Conservation (phyloP, 2,329 filamentous ascomycete genomes). For the Ophiostoma pallidulum region DNA sequence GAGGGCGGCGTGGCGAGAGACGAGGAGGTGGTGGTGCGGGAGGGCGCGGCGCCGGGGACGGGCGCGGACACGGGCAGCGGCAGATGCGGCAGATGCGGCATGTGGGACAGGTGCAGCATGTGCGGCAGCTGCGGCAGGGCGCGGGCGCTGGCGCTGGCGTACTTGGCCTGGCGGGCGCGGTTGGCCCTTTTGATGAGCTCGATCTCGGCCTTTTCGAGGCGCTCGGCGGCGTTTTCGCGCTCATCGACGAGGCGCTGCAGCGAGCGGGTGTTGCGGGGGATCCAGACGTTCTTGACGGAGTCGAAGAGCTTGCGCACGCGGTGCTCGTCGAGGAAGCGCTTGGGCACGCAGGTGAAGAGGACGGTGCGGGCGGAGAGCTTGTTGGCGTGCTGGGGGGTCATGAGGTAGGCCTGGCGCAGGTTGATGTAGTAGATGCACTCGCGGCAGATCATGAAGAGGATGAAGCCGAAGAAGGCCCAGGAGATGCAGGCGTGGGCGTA, state of each 20-base stretch:
- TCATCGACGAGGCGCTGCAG: conserved; percentile 71
- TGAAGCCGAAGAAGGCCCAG: conserved; percentile 77
- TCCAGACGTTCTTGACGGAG: conserved; percentile 74
- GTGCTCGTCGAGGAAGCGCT: conserved; percentile 62
- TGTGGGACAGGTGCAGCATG: no score
- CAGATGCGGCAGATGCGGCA: no score
- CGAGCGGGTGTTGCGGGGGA: conserved; percentile 62
- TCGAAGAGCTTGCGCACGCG: conserved; percentile 69
- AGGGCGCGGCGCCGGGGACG: conserved; percentile 5
- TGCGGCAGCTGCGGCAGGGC: no score
- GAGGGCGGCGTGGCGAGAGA: neutral
- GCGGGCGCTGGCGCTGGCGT: no score
- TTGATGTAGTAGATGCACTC: conserved; percentile 93
- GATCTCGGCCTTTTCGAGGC: conserved; percentile 75
- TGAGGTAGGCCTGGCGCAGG: conserved; percentile 84
- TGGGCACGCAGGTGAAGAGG: conserved; percentile 80
- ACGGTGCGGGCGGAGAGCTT: conserved; percentile 86
- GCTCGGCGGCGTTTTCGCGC: conserved; percentile 63
- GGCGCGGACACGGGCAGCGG: conserved; percentile 5
- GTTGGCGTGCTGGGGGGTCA: conserved; percentile 72
- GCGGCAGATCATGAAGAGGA: conserved; percentile 81
- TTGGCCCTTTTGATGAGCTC: conserved; percentile 69
- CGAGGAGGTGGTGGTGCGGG: neutral
- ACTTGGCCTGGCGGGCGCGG: conserved; percentile 44
- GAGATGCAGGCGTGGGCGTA: conserved; percentile 76